Conservation (phyloP, 176 grass and related monocot species). For the Elaeis guineensis region DNA sequence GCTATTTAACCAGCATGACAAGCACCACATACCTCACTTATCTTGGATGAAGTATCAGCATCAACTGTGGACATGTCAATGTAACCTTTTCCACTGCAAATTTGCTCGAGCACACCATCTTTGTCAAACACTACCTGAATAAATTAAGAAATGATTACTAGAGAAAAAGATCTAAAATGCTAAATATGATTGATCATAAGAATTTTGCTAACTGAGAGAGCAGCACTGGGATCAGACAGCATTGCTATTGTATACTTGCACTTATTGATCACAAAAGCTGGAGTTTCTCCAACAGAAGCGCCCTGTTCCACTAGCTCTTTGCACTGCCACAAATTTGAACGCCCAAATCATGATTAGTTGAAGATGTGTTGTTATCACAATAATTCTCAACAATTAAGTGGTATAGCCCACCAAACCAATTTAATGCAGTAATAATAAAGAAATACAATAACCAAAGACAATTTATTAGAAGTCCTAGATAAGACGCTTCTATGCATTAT, state of each 20-base stretch:
- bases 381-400: no score
- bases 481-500: no score
- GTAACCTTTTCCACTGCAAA: constrained; percentile 63
- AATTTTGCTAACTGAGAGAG: constrained; percentile 53
- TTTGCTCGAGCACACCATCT: constrained; percentile 91
- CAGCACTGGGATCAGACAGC: constrained; percentile 88
- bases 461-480: no score
- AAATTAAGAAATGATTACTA: not conserved
- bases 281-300: constrained; percentile 77
- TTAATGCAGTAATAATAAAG: no score
- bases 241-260: constrained; percentile 97
- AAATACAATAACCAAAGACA: no score
- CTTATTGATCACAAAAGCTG: constrained; percentile 68
- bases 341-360: not conserved
- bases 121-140: constrained; percentile 86
- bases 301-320: constrained; percentile 71
- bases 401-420: no score
- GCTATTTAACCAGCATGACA: not conserved
- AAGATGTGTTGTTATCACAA: no score
- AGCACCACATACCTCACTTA: constrained; percentile 50
- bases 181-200: not conserved
- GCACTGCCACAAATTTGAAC: constrained; percentile 36
- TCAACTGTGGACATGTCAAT: constrained; percentile 99
- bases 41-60: constrained; percentile 68
- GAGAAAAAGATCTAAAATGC: not conserved